phyloP scores from a whole-genome alignment of 106 monocot species.

The Phalaenopsis equestris region DNA sequence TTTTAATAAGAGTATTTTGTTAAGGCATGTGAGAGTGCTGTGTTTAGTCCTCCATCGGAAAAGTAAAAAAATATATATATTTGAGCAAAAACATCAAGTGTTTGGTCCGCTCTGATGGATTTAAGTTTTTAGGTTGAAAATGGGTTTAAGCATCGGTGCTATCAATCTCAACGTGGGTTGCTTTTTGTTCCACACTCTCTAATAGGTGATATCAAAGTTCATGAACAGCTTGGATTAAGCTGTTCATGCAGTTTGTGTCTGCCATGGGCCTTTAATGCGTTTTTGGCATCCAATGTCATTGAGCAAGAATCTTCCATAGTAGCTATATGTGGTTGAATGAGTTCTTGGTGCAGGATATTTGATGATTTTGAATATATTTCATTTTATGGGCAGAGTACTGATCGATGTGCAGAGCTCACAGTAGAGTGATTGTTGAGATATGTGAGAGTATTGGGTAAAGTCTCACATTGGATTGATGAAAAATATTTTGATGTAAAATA shows the following conservation, averaged over 20 bases:
- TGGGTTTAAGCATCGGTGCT: not conserved
- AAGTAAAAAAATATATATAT: no score
- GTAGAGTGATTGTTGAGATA: not conserved
- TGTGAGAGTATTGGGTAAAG: not conserved
- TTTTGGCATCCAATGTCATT: not conserved
- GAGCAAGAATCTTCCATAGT: not conserved
- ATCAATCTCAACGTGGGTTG: not conserved
- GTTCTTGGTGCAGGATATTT: not conserved
- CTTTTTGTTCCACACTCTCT: not conserved
- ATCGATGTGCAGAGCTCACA: not conserved
- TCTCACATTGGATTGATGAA: not conserved
- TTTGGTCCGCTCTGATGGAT: no score
- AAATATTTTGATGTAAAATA: no score
- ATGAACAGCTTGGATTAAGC: not conserved
- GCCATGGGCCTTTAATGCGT: not conserved
- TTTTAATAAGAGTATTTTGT: not conserved
- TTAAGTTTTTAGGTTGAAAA: not conserved
- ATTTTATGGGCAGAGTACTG: not conserved
- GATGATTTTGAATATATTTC: not conserved
- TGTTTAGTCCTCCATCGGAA: no score
- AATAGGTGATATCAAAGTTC: not conserved
- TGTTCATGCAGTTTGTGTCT: not conserved
- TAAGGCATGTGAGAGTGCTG: no score
- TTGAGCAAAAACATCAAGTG: no score
- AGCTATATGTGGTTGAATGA: no score